These are phyloP conservation scores for Rauvolfia tetraphylla DNA, from an alignment of 257 asterid genomes.

Conservation along the genomic window DNA sequence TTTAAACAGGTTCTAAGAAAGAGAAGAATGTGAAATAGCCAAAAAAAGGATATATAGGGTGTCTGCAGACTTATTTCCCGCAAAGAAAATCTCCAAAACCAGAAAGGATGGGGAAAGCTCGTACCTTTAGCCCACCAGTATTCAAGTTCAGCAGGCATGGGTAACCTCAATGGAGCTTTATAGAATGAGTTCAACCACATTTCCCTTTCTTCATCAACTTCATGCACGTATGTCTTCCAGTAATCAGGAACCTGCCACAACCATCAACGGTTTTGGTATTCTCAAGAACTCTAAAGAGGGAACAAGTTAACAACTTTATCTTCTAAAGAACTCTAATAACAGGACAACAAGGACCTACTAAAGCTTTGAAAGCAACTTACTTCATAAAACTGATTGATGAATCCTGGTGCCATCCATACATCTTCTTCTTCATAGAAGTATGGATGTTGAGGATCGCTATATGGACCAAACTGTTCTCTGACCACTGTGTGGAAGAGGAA, in stretches of 20 bases:
- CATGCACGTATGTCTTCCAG: conserved; percentile 80
- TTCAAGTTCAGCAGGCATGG: conserved; percentile 98
- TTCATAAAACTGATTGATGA: conserved; percentile 93
- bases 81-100: background rate
- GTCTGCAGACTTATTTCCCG: background rate
- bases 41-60: background rate
- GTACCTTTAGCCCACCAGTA: conserved; percentile 84
- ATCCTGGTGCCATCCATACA: conserved; percentile 99
- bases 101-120: conserved; percentile 1
- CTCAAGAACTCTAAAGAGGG: too few species aligned
- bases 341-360: background rate
- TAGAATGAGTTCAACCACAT: conserved; percentile 95
- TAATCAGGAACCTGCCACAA: conserved; percentile 86
- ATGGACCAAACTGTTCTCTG: conserved; percentile 89
- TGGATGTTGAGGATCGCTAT: conserved; percentile 94
- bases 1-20: background rate
- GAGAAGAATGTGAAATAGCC: background rate
- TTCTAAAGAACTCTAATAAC: background rate
- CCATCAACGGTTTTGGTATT: background rate
- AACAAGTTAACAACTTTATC: background rate
- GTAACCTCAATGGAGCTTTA: conserved; percentile 88
- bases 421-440: conserved; percentile 95
- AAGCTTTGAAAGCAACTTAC: conserved; percentile 33
- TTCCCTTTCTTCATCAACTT: conserved; percentile 91
- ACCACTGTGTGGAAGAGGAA: conserved; percentile 55